These are phyloP conservation scores for Saccharata proteae DNA, from an alignment of 2,329 filamentous ascomycete species.

Conservation along the genomic window DNA sequence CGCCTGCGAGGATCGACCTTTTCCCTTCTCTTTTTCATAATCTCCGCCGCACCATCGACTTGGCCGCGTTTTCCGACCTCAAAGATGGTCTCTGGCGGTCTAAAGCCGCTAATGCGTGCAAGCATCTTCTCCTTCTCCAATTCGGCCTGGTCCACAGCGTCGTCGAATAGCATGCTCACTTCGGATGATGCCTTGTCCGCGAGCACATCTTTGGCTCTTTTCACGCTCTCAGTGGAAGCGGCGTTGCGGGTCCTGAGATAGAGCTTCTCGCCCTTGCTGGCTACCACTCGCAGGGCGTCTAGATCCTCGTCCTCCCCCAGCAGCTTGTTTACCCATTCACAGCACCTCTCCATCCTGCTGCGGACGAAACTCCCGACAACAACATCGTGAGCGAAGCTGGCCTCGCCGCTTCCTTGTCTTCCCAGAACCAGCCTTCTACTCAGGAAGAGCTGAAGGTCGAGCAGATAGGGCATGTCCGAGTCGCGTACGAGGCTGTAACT, in stretches of 20 bases:
- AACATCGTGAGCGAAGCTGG: slow-evolving; percentile 71
- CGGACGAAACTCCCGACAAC: slow-evolving; percentile 67
- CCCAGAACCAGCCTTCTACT: slow-evolving; percentile 73
- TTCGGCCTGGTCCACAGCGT: slow-evolving; percentile 46
- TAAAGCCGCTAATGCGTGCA: slow-evolving; percentile 75
- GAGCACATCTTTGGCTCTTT: slow-evolving; percentile 68
- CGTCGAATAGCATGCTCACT: slow-evolving; percentile 65
- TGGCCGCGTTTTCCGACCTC: slow-evolving; percentile 67
- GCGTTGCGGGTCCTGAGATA: slow-evolving; percentile 84
- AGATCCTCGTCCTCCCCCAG: slow-evolving; percentile 67
- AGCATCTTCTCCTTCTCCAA: slow-evolving; percentile 73
- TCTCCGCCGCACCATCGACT: slow-evolving; percentile 49
- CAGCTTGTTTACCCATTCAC: slow-evolving; percentile 75
- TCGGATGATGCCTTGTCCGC: slow-evolving; percentile 58
- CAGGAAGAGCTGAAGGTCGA: slow-evolving; percentile 90
- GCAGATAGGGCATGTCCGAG: slow-evolving; percentile 77
- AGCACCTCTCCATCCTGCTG: slow-evolving; percentile 59
- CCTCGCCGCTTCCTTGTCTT: slow-evolving; percentile 43
- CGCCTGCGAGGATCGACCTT: slow-evolving; percentile 50
- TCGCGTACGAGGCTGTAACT: slow-evolving; percentile 86
- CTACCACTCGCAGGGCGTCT: slow-evolving; percentile 55
- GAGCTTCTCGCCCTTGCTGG: slow-evolving; percentile 80
- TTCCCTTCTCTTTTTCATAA: slow-evolving; percentile 61
- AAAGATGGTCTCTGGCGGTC: slow-evolving; percentile 90
- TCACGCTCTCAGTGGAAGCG: slow-evolving; percentile 81